Percentiles rank a stretch among this genome's conserved stretches.
Conservation (phyloP, 495 filamentous ascomycete species). For the Staphylotrichum longicolle region DNA sequence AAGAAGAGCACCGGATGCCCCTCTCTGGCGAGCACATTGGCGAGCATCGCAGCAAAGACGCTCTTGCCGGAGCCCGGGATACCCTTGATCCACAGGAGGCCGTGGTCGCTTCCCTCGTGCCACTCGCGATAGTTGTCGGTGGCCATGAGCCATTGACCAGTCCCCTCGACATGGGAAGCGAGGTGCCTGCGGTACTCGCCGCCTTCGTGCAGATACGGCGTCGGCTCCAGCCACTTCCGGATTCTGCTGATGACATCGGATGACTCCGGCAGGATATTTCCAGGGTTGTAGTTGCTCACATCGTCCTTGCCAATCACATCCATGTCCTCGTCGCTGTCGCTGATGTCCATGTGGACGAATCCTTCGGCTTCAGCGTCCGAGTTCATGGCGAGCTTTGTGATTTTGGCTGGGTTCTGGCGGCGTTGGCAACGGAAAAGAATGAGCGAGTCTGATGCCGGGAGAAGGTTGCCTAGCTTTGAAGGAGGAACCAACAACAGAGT, state of each 20-base stretch:
- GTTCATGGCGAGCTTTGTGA: no score
- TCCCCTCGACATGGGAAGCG: constrained; percentile 41
- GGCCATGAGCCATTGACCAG: constrained; percentile 45
- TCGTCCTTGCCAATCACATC: constrained; percentile 32
- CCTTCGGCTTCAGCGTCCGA: not conserved
- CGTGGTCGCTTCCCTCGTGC: constrained; percentile 35
- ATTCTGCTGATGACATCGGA: constrained; percentile 29
- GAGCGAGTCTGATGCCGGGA: no score
- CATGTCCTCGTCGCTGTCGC: constrained; percentile 29
- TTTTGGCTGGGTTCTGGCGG: no score
- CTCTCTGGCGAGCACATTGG: constrained; percentile 30
- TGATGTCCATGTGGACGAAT: constrained; percentile 10
- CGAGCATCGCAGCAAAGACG: constrained; percentile 46
- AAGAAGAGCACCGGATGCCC: constrained; percentile 48
- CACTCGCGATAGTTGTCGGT: constrained; percentile 42
- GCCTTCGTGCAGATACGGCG: constrained; percentile 30
- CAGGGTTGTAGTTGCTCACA: constrained; percentile 34
- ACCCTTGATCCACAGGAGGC: constrained; percentile 51
- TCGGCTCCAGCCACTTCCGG: constrained; percentile 41
- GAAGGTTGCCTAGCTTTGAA: no score
- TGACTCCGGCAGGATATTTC: constrained; percentile 31
- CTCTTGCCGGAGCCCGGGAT: constrained; percentile 54
- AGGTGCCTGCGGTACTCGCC: constrained; percentile 42
- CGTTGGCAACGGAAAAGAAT: no score
- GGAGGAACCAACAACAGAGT: no score